Evolutionary conservation across 805 yeast species (phyloP).

Genomic region (Clavispora vitiphila): DNA sequence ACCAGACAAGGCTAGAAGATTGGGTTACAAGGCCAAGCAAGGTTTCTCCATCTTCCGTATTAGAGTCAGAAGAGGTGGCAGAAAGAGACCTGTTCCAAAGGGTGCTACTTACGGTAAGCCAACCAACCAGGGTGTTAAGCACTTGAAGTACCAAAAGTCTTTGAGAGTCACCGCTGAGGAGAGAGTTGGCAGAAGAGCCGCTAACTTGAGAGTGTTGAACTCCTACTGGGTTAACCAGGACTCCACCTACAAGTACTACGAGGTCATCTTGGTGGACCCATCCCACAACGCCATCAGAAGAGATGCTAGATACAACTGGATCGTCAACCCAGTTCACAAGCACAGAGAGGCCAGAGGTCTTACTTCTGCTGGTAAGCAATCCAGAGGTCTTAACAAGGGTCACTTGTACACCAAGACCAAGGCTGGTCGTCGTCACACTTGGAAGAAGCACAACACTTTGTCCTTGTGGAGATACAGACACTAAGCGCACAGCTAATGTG

Average conservation of each 20-base stretch:
- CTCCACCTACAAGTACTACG: conserved; percentile 98
- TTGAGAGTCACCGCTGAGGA: conserved; percentile 98
- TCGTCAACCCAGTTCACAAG: conserved; percentile 99
- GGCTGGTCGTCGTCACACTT: conserved; percentile 98
- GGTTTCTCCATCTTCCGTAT: conserved; percentile 98
- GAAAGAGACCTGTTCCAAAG: conserved; percentile 99
- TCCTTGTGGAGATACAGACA: conserved; percentile 99
- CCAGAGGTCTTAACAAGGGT: conserved; percentile 99
- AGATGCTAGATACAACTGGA: conserved; percentile 99
- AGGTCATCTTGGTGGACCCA: conserved; percentile 97
- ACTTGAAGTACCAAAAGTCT: conserved; percentile 98
- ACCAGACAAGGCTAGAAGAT: conserved; percentile 99
- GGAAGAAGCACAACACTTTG: conserved; percentile 99
- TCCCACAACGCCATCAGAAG: conserved; percentile 98
- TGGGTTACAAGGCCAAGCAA: conserved; percentile 99
- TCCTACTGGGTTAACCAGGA: conserved; percentile 99
- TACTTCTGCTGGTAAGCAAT: conserved; percentile 96
- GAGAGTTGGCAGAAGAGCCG: conserved; percentile 98
- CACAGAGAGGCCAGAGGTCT: conserved; percentile 99
- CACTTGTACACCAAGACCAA: conserved; percentile 97
- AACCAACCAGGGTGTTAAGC: conserved; percentile 99
- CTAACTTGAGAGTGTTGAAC: conserved; percentile 98
- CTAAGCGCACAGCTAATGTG: conserved; percentile 29
- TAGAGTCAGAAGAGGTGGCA: conserved; percentile 99
- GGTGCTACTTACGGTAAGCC: conserved; percentile 99